Percentiles rank a stretch among this genome's conserved stretches.
phyloP scores from a whole-genome alignment of 768 basidiomycete species.

The Hericium rajendrae region DNA sequence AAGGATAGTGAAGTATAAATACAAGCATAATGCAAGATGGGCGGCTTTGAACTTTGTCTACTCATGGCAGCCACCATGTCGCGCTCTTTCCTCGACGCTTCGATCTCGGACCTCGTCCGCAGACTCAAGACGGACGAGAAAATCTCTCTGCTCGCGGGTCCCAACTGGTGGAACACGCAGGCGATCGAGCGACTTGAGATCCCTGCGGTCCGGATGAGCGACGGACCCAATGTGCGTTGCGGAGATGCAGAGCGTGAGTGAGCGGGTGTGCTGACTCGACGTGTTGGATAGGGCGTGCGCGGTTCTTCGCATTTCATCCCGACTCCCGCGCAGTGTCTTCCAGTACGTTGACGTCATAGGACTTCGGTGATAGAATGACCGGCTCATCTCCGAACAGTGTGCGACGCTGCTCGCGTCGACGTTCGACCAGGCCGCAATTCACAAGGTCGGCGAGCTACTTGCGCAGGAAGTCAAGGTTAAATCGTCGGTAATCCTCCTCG shows the following conservation, averaged over 20 bases:
- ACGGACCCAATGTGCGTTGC: constrained; percentile 48
- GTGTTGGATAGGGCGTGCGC: constrained; percentile 43
- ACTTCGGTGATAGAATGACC: background rate
- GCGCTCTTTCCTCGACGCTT: constrained; percentile 42
- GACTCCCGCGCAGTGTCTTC: constrained; percentile 56
- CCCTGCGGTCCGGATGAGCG: constrained; percentile 61
- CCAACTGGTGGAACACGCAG: constrained; percentile 65
- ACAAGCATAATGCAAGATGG: no score
- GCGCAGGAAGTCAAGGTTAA: constrained; percentile 59
- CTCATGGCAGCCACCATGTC: constrained; percentile 16
- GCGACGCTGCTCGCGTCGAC: constrained; percentile 64
- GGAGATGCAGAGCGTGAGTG: no score
- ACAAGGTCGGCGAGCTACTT: constrained; percentile 46
- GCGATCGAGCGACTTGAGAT: constrained; percentile 48
- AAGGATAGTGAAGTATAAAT: no score
- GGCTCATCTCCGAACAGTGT: constrained; percentile 29
- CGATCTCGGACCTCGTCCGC: constrained; percentile 39
- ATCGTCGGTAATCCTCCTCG: constrained; percentile 53
- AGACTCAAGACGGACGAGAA: constrained; percentile 54
- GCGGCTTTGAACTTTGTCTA: no score
- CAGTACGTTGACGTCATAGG: constrained; percentile 25
- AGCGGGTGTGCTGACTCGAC: no score
- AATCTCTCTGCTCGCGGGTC: constrained; percentile 50
- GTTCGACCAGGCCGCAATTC: constrained; percentile 52
- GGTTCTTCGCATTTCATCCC: constrained; percentile 58